These are phyloP conservation scores for Flaveria sonorensis DNA, from an alignment of 129 eudicot species.

Conservation along the genomic window DNA sequence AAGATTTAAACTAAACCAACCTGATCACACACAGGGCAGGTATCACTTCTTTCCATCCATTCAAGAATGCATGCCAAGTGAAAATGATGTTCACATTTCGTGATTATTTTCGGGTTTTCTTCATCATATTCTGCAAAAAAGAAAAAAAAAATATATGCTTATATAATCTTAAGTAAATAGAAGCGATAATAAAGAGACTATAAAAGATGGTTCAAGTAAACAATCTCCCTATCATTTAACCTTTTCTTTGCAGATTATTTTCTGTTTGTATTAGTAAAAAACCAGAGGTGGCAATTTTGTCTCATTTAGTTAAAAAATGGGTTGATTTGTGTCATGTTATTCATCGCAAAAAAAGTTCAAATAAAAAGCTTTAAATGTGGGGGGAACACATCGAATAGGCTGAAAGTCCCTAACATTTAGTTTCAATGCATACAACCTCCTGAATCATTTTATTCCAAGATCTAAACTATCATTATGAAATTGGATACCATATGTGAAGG, in stretches of 20 bases:
- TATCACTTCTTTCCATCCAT: slow-evolving; percentile 99
- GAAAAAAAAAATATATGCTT: neutral
- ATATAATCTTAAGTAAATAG: neutral
- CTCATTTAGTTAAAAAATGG: neutral
- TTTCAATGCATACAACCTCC: neutral
- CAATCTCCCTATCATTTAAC: neutral
- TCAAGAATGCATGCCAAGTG: slow-evolving; percentile 92
- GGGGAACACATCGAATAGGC: neutral
- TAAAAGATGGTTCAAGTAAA: neutral
- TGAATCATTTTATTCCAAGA: neutral
- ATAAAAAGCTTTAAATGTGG: neutral
- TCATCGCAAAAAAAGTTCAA: neutral
- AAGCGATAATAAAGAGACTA: neutral
- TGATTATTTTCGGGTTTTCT: slow-evolving; percentile 85
- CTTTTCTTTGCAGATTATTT: neutral
- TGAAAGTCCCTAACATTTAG: neutral
- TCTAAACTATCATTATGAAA: neutral
- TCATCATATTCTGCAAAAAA: slow-evolving; percentile 73
- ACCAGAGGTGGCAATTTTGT: neutral
- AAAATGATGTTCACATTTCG: slow-evolving; percentile 93
- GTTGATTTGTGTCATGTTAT: neutral
- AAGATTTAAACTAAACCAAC: slow-evolving; percentile 34
- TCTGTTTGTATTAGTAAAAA: neutral
- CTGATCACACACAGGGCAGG: slow-evolving; percentile 95
- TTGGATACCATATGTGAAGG: neutral